Evolutionary conservation across 352 stramenopile genomes (phyloP).

Genomic region (Phytophthora fragariae): DNA sequence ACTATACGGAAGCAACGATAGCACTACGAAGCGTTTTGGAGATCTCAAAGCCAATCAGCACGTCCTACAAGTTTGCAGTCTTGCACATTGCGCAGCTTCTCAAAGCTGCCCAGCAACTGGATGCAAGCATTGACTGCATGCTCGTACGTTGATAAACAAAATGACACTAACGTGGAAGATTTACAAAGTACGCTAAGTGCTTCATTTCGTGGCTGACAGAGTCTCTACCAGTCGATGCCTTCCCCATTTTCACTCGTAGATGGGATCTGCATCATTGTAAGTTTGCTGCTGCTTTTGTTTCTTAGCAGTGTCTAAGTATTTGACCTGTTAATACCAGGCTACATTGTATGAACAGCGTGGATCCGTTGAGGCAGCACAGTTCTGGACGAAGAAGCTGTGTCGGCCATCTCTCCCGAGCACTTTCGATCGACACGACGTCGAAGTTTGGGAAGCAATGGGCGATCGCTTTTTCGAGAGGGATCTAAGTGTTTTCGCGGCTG

Average conservation of each 20-base stretch:
- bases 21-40: constrained; percentile 56
- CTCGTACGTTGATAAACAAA: constrained; percentile 28
- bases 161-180: neutral
- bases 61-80: constrained; percentile 40
- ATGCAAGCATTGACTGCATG: constrained; percentile 48
- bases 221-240: constrained; percentile 57
- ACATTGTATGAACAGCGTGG: constrained; percentile 47
- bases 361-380: constrained; percentile 19
- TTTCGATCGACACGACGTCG: neutral
- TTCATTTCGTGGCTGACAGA: constrained; percentile 24
- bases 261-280: constrained; percentile 58
- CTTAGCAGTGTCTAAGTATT: neutral
- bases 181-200: neutral
- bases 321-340: constrained; percentile 23
- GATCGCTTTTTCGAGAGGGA: constrained; percentile 39
- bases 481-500: constrained; percentile 50
- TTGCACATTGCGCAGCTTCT: constrained; percentile 58
- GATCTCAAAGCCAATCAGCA: constrained; percentile 38
- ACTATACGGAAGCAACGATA: constrained; percentile 49
- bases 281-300: neutral
- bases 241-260: constrained; percentile 50
- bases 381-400: constrained; percentile 52
- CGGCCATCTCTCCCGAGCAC: neutral
- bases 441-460: constrained; percentile 28
- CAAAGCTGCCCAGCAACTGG: constrained; percentile 31